Base-by-base conservation (phyloP, 768 basidiomycete species). In the Russula dissimulans region DNA sequence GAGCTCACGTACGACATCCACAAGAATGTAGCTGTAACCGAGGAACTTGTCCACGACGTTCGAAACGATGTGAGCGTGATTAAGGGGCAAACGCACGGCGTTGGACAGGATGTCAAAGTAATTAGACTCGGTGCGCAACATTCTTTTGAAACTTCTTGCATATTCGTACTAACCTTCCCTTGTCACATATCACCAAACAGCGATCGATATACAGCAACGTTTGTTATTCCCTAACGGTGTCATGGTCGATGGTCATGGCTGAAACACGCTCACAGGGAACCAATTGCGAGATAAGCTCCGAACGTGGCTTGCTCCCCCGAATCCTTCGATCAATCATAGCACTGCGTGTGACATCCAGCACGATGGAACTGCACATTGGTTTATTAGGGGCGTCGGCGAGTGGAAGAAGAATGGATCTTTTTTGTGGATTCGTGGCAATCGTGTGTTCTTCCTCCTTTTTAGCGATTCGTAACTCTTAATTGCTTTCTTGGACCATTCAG, bases 371-470 rank as follows among this genome's bases (percentile, higher is more conserved):
- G 38, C 58, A 22, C 12, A 26, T 0, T 59, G 58, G 58, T 59
- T 59, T 11, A 41, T 34, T 12, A 18, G 18, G 17, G 31, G 51
- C 3, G 11, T 59, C 38, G 14, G n/a, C 0, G 31, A 54, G 0
- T 60, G 59, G 59, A 60, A 54, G 11, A 8, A 6, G 18, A 43
- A 41, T 9, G 32, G 53, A 0, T 54, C 52, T 1, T 32, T 59
- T 6, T 42, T 59, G 15, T 54, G 52, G 58, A 59, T 54, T 29
- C 52, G 32, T 18, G 59, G 59, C 8, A 60, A 43, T 42, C 46
- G 59, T 60, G 22, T 26, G 22, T n/a, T 15, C 53, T 4, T 5
- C n/a, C 11, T 42, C 29, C 4, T 8, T 7, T 5, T 32, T 18
- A n/a, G 8, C 3, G 12, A 1, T 36, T 9, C 8, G n/a, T 5